A percentile compares a stretch with the other conserved stretches of the same genome.
Evolutionary conservation across 768 basidiomycete species (phyloP).

Genomic region (Rhodotorula kratochvilovae): DNA sequence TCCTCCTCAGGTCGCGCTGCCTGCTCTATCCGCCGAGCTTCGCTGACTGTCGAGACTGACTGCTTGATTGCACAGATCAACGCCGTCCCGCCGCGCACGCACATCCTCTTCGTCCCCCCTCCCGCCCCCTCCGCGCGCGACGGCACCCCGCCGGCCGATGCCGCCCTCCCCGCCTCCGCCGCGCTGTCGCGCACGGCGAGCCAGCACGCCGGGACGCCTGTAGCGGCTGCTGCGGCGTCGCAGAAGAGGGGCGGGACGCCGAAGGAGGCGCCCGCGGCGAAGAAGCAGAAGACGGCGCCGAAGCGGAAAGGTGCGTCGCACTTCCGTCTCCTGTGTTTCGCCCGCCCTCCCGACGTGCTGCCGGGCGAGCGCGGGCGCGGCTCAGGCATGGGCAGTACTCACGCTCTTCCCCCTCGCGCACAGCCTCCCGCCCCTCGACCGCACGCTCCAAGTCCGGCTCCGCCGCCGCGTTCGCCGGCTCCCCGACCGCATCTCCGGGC

Average conservation of each 20-base stretch:
- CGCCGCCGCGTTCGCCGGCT: background rate
- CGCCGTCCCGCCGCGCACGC: slow-evolving; percentile 13
- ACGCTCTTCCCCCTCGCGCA: no score
- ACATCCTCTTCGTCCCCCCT: slow-evolving; percentile 21
- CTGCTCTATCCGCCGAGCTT: no score
- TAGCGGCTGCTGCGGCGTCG: background rate
- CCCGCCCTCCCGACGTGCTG: no score
- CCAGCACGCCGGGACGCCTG: background rate
- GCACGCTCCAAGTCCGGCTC: background rate
- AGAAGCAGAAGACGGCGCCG: background rate
- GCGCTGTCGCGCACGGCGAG: background rate
- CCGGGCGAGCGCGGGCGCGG: no score
- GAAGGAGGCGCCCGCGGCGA: background rate
- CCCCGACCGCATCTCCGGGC: background rate
- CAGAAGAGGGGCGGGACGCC: slow-evolving; percentile 7
- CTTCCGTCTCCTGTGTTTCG: background rate
- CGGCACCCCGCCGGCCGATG: background rate
- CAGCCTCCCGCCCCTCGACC: slow-evolving; percentile 2
- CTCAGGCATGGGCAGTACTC: no score
- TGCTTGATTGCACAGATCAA: background rate
- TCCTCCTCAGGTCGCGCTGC: no score
- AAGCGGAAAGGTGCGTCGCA: background rate
- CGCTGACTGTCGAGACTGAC: no score
- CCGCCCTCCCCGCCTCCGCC: background rate
- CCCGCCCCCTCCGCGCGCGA: background rate